Base-by-base conservation (phyloP, 805 yeast genomes). In the Yarrowia phangngaensis region DNA sequence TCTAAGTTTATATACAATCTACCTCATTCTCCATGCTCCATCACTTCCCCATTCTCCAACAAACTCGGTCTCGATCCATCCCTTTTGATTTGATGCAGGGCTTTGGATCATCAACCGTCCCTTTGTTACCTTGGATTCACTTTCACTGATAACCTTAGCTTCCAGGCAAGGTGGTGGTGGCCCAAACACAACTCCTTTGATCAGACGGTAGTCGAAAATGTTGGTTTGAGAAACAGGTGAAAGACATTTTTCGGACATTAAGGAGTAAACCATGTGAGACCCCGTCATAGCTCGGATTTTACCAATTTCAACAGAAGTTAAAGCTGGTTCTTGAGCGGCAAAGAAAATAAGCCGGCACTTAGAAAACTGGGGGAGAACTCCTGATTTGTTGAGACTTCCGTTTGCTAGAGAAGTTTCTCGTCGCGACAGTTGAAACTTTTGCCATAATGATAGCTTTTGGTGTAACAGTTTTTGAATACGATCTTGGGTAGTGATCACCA, bases 191-290 rank as follows among this genome's bases (percentile, higher is more conserved):
- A 52, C 52, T 2, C 51, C 53, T 1, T 29, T 20, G 16, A 30
- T 41, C 4, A 28, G 29, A 7, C 60, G 29, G 48, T 58, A 56
- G 41, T 58, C 59, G 49, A 52, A 55, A 24, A 55, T 41, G 26
- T 38, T 24, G 4, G 71, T 66, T 53, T 68, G 71, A 23, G 64
- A 53, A 5, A 68, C 26, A 6, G 71, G 67, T 13, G 67, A 56
- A 5, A 58, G 58, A 19, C 58, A 50, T 2, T 35, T 32, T 3
- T 69, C 64, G 12, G 57, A 51, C 17, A 56, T 52, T 8, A 67
- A 51, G 1, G 65, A 55, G 38, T 64, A 68, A 9, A 68, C 38
- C 16, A 68, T 54, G 30, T 60, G 60, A 2, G 68, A 51, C 6
- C 71, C 71, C 3, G 65, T 50, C 12, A 65, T 58, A 3, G 65